phyloP scores from a whole-genome alignment of 1,139 yeast species.

The Candida sp. region DNA sequence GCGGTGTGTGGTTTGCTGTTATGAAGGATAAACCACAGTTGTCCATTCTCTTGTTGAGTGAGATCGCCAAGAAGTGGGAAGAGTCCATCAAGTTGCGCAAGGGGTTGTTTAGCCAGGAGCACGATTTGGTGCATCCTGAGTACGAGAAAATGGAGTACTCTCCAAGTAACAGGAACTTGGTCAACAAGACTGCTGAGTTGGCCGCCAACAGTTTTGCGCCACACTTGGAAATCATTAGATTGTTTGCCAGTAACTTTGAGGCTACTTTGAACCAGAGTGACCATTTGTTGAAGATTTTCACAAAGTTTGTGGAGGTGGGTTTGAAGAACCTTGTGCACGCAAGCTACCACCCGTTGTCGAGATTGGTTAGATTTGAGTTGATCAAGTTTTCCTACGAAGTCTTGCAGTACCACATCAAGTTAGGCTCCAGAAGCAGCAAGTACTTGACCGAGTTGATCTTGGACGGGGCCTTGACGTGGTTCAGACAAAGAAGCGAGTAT shows the following conservation, averaged over 20 bases:
- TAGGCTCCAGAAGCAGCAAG: conserved; percentile 49
- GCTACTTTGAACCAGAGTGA: conserved; percentile 78
- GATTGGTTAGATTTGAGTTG: conserved; percentile 79
- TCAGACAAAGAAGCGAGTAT: conserved; percentile 61
- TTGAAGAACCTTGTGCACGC: conserved; percentile 60
- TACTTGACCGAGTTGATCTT: conserved; percentile 56
- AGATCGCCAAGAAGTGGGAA: conserved; percentile 73
- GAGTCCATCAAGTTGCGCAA: conserved; percentile 56
- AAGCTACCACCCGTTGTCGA: conserved; percentile 81
- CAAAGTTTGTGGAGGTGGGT: conserved; percentile 63
- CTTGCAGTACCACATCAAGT: conserved; percentile 55
- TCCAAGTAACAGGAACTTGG: conserved; percentile 73
- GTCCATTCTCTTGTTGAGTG: conserved; percentile 67
- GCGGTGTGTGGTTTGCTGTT: conserved; percentile 80
- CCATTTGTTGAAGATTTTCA: conserved; percentile 71
- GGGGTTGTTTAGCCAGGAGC: conserved; percentile 69
- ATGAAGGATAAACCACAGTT: conserved; percentile 67
- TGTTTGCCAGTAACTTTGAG: conserved; percentile 82
- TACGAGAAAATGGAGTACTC: conserved; percentile 84
- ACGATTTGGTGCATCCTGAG: conserved; percentile 68
- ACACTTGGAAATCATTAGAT: conserved; percentile 69
- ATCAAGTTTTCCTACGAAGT: conserved; percentile 71
- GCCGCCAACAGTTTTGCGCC: conserved; percentile 67
- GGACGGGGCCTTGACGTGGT: conserved; percentile 82
- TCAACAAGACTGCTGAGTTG: conserved; percentile 54